Evolutionary conservation across 371 early-diverging fungal genomes (phyloP), one percentile per base, ranked within the genome.

Genomic region (Coemansia sp.): DNA sequence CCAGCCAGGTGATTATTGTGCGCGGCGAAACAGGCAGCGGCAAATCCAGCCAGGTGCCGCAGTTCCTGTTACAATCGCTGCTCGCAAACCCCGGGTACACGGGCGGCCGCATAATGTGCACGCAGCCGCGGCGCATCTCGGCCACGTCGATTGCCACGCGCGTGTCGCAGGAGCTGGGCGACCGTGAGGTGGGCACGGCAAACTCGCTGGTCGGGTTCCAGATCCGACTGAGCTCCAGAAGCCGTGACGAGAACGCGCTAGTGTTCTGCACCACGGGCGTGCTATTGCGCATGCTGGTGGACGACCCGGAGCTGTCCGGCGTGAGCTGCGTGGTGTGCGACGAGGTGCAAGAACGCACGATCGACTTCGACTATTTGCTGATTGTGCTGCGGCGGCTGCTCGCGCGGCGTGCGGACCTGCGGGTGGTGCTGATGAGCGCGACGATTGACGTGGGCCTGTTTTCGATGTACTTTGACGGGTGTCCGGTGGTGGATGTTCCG

Each of bases 91-190:
- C 47, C 1, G 47, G 47, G 2, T 85, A 87, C 43, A 38, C 35
- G 4, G 77, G 77, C 11, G 86, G 85, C 38, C 84, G 85, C 50
- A 89, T 98, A 51, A 87, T 92, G 4, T 90, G 95, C 78, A 97
- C 99, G 1, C 97, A 97, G 70, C 97, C 97, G 4, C 83, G 97
- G 14, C 84, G 96, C 43, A 90, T 97, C 63, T 95, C 97, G 0
- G 92, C 94, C 49, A 89, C 86, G 36, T 86, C 92, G 11, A 83
- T 98, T n/a, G 93, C 95, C 4, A 69, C 84, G 55, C 88, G 93
- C 60, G 92, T 92, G 0, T 82, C 87, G 0, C 77, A 81, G 10
- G 94, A 94, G 62, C 80, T 87, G 7, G 79, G 82, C 74, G 84
- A 40, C 66, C 77, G 8, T 10, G 9, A n/a, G 78, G 81, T 57